A percentile compares a stretch with the other conserved stretches of the same genome.
These are phyloP conservation scores for Hypoxylon lienhwacheense DNA, from an alignment of 495 filamentous ascomycete genomes.

Conservation along the genomic window DNA sequence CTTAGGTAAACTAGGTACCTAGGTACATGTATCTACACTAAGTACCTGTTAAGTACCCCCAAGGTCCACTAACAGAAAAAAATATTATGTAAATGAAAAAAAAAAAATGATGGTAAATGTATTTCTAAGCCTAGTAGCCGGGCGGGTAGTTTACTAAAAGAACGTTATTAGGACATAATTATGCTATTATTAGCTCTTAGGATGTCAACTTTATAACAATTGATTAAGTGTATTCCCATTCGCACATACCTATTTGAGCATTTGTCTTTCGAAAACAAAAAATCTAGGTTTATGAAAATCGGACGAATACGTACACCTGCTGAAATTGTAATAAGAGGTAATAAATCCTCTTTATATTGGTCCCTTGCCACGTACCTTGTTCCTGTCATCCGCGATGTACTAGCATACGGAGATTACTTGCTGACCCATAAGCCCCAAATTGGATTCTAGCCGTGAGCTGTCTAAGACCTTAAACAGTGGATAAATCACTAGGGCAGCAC, in stretches of 20 bases:
- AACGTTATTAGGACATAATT: constrained; percentile 7
- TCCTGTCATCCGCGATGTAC: constrained; percentile 33
- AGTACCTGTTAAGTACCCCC: too few relatives aligned
- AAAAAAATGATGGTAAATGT: background rate
- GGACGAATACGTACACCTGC: constrained; percentile 4
- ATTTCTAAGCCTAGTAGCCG: background rate
- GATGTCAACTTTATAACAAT: background rate
- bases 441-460: constrained; percentile 17
- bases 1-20: too few relatives aligned
- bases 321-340: constrained; percentile 23
- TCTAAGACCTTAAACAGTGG: constrained; percentile 26
- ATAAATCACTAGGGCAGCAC: constrained; percentile 19
- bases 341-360: constrained; percentile 17
- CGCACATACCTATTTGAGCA: constrained; percentile 5
- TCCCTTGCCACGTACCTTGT: constrained; percentile 28
- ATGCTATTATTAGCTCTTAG: constrained; percentile 22
- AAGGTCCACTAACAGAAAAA: background rate
- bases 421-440: constrained; percentile 32
- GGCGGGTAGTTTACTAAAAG: constrained; percentile 7
- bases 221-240: too few relatives aligned
- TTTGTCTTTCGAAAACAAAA: constrained; percentile 5
- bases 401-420: constrained; percentile 34
- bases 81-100: background rate
- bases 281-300: background rate
- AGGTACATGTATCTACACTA: too few relatives aligned